Conservation (phyloP, 306 rosid species). For the Malus domestica region DNA sequence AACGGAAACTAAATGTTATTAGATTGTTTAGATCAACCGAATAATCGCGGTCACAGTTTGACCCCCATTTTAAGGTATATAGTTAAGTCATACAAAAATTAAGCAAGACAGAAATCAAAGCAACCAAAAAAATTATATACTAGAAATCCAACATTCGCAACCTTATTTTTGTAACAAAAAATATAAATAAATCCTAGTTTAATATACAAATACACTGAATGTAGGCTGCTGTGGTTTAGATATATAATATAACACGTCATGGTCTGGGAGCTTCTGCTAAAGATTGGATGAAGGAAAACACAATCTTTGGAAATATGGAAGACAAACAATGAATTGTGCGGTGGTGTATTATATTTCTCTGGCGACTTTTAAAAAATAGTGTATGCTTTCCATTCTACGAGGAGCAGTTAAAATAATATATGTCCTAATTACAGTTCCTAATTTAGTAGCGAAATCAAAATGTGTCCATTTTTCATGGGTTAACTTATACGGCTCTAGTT, state of each 20-base stretch:
- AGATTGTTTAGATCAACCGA: background rate
- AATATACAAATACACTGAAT: background rate
- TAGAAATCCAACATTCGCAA: background rate
- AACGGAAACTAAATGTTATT: background rate
- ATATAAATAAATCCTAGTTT: background rate
- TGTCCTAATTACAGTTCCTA: background rate
- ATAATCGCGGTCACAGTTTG: background rate
- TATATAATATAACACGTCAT: background rate
- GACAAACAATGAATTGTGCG: background rate
- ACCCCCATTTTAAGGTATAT: background rate
- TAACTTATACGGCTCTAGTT: no score
- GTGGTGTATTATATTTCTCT: background rate
- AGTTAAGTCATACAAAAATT: background rate
- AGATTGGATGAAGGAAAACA: background rate
- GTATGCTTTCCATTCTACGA: background rate
- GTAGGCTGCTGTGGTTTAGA: background rate
- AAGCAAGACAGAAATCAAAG: background rate
- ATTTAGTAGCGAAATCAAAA: background rate
- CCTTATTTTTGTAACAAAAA: background rate
- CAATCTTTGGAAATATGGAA: background rate
- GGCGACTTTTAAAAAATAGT: background rate
- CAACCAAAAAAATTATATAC: background rate
- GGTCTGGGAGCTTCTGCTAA: background rate
- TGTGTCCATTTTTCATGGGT: background rate
- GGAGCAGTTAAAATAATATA: background rate